These are phyloP conservation scores for Magnolia officinalis DNA, from an alignment of 164 flowering plant genomes.

Conservation along the genomic window DNA sequence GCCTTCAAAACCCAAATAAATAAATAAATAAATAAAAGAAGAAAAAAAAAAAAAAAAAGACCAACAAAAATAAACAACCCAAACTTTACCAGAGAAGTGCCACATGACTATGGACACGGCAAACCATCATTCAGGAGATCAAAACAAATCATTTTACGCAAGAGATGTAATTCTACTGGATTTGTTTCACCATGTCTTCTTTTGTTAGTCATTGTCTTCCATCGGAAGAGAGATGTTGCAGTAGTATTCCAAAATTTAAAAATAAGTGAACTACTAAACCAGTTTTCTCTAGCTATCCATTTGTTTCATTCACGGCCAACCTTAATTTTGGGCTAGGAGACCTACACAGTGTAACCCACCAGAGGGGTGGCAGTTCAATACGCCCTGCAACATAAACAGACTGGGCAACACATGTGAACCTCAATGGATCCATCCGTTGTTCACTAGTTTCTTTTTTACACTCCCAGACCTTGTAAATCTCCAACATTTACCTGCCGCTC, in stretches of 20 bases:
- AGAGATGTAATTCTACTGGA: no score
- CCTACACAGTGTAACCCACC: background rate
- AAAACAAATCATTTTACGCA: no score
- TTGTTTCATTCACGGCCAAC: background rate
- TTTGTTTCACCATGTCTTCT: no score
- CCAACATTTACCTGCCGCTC: no score
- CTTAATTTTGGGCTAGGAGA: background rate
- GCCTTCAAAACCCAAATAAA: conserved; percentile 36
- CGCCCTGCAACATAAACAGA: background rate
- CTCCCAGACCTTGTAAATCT: no score
- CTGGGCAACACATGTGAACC: no score
- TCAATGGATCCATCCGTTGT: no score
- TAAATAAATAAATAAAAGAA: background rate
- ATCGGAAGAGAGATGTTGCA: background rate
- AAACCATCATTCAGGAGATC: no score
- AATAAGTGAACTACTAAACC: background rate
- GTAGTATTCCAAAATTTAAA: background rate
- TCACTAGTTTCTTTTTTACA: no score
- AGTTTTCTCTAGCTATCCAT: background rate
- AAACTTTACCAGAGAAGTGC: background rate
- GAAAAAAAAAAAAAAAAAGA: background rate
- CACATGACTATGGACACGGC: no score
- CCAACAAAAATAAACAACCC: background rate
- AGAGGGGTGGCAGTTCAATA: background rate
- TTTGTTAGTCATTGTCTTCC: background rate